Conservation (phyloP, 306 rosid species). For the Alnus glutinosa region DNA sequence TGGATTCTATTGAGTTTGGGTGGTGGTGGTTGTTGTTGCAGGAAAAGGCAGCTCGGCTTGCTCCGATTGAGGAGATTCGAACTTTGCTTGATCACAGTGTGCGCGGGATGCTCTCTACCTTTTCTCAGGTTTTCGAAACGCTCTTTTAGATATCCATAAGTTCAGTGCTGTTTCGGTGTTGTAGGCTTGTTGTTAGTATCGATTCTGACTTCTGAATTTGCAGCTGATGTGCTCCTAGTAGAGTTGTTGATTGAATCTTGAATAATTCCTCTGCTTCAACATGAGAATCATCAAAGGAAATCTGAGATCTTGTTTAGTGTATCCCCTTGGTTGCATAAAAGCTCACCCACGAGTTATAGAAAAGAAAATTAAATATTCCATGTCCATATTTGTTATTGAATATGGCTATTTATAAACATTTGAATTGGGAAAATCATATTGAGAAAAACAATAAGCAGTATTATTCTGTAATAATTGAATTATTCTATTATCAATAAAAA, state of each 20-base stretch:
- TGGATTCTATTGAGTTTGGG: conserved; percentile 2
- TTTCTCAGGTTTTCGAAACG: conserved; percentile 60
- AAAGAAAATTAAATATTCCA: too few species aligned
- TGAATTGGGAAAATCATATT: too few species aligned
- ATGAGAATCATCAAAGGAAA: too few species aligned
- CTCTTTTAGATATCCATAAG: conserved; percentile 17
- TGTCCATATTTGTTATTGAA: too few species aligned
- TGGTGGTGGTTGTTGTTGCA: conserved; percentile 30
- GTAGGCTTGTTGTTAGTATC: background rate
- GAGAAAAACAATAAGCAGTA: background rate
- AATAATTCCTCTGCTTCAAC: background rate
- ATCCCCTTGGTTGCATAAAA: too few species aligned
- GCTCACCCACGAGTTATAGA: too few species aligned
- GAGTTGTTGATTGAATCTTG: background rate
- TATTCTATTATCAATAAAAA: background rate
- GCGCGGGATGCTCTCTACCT: conserved; percentile 84
- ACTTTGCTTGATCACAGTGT: conserved; percentile 64
- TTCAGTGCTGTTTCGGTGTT: background rate
- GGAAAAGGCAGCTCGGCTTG: conserved; percentile 86
- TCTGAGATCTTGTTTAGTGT: too few species aligned
- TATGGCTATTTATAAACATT: too few species aligned
- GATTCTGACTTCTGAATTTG: background rate
- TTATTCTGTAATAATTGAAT: background rate
- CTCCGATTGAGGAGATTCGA: conserved; percentile 74
- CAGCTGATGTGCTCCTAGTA: background rate